These are phyloP conservation scores for Blastocystis hominis DNA, from an alignment of 352 stramenopile genomes.

Conservation along the genomic window DNA sequence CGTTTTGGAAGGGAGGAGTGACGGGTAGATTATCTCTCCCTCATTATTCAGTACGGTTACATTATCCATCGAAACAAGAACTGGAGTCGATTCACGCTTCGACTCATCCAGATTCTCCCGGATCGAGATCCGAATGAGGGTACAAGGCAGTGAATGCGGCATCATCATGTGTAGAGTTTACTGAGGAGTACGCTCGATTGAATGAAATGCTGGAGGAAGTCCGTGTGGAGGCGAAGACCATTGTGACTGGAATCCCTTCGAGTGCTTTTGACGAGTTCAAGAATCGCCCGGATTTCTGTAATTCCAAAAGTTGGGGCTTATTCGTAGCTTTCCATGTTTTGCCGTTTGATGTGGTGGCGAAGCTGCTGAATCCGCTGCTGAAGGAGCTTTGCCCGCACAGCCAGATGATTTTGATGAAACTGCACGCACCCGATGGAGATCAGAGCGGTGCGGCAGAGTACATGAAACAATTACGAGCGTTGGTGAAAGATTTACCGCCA, in stretches of 20 bases:
- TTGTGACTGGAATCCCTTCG: not conserved
- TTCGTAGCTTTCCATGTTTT: not conserved
- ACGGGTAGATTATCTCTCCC: conserved; percentile 17
- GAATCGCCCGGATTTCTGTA: conserved; percentile 5
- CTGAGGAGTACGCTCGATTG: not conserved
- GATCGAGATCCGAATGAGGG: not conserved
- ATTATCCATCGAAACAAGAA: conserved; percentile 45
- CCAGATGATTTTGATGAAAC: conserved; percentile 20
- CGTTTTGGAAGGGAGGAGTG: not conserved
- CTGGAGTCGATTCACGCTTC: conserved; percentile 9
- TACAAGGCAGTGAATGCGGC: not conserved
- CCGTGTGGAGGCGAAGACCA: conserved; percentile 9
- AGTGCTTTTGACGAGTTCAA: not conserved
- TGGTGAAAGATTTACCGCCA: conserved; percentile 2
- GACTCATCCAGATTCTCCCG: conserved; percentile 15
- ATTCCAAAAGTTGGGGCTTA: not conserved
- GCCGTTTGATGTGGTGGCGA: not conserved
- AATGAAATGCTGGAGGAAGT: conserved; percentile 41
- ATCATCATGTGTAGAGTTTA: not conserved
- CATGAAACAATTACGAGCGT: not conserved
- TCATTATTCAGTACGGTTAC: conserved; percentile 36
- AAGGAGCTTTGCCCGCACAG: too few species aligned
- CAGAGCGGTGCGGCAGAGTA: not conserved
- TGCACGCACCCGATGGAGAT: not conserved
- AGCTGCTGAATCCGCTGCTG: too few species aligned